These are phyloP conservation scores for Turritis glabra DNA, from an alignment of 345 rosid species.

Conservation along the genomic window DNA sequence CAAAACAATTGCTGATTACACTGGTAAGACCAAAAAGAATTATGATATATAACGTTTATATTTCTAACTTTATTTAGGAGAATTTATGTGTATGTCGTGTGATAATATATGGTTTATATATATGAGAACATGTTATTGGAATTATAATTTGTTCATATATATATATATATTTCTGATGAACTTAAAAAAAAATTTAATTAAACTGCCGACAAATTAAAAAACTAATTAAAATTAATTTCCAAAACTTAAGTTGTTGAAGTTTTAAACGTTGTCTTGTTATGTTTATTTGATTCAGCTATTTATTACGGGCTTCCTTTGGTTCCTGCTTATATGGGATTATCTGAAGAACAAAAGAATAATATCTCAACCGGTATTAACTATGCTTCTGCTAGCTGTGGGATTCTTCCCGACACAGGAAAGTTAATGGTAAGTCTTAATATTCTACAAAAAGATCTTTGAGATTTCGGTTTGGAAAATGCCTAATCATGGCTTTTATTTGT, in stretches of 20 bases:
- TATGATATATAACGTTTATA: background rate
- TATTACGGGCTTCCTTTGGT: slow-evolving; percentile 36
- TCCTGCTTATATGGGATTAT: slow-evolving; percentile 36
- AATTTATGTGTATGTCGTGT: background rate
- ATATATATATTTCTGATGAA: background rate
- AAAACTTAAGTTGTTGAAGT: background rate
- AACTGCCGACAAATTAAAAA: no score
- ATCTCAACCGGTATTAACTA: slow-evolving; percentile 37
- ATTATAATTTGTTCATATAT: background rate
- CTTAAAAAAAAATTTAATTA: no score
- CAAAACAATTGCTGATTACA: slow-evolving; percentile 44
- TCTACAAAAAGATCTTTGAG: slow-evolving; percentile 5
- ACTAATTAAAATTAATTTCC: background rate
- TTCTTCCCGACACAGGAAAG: slow-evolving; percentile 27
- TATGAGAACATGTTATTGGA: background rate
- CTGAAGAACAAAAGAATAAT: slow-evolving; percentile 23
- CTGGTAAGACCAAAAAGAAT: slow-evolving; percentile 32
- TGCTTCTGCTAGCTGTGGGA: slow-evolving; percentile 42
- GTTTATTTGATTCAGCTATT: slow-evolving; percentile 13
- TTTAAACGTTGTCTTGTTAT: background rate
- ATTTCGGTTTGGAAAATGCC: background rate
- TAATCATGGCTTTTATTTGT: background rate
- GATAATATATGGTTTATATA: no score
- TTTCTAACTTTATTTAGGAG: background rate
- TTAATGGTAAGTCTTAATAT: background rate